Conservation (phyloP, 257 asterid species). For the Voacanga thouarsii region DNA sequence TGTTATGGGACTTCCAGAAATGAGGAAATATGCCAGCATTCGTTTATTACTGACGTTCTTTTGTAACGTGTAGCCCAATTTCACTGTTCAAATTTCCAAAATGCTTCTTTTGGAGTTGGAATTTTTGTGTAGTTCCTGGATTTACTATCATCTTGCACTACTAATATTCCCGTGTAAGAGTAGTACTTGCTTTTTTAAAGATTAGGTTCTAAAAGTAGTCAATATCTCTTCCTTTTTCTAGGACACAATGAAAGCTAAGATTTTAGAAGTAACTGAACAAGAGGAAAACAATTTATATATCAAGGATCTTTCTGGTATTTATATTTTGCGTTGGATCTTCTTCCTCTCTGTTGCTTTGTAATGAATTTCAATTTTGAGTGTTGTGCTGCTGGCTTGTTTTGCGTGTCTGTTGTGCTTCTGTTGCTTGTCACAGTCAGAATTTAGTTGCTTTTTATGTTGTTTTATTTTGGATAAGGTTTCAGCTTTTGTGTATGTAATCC, state of each 20-base stretch:
- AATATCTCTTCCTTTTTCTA: neutral
- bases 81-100: neutral
- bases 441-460: neutral
- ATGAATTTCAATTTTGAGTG: neutral
- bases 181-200: neutral
- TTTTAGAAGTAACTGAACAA: neutral
- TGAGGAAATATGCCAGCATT: neutral
- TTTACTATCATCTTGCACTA: neutral
- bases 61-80: neutral
- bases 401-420: neutral
- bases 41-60: neutral
- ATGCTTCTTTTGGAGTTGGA: neutral
- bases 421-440: neutral
- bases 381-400: neutral
- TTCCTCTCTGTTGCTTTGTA: neutral
- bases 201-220: neutral
- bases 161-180: neutral
- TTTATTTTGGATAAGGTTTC: neutral
- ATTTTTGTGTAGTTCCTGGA: neutral
- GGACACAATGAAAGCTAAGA: neutral
- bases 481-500: neutral
- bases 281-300: neutral
- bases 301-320: neutral
- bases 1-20: neutral
- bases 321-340: neutral